Evolutionary conservation across 129 eudicot genomes (phyloP).

Genomic region (Flaveria bidentis): DNA sequence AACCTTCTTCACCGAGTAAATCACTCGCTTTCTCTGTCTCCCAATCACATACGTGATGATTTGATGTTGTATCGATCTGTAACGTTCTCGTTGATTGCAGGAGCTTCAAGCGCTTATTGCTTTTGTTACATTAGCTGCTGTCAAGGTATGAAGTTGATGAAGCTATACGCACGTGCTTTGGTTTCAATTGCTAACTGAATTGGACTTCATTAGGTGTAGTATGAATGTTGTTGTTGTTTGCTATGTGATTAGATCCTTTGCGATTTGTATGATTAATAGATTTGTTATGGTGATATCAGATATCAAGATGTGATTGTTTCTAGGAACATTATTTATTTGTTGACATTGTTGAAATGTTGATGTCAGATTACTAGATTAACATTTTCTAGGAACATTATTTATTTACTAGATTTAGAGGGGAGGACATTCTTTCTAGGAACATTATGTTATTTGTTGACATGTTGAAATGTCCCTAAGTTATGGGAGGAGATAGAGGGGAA

Average conservation of each 20-base stretch:
- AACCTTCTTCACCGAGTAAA: slow-evolving; percentile 73
- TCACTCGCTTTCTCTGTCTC: slow-evolving; percentile 6
- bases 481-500: background rate
- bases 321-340: background rate
- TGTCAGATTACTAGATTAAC: too few species aligned
- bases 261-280: background rate
- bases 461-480: background rate
- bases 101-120: slow-evolving; percentile 83
- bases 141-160: slow-evolving; percentile 56
- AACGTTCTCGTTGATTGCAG: slow-evolving; percentile 34
- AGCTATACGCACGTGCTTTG: background rate
- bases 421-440: background rate
- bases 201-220: background rate
- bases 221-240: too few species aligned
- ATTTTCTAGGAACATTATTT: too few species aligned
- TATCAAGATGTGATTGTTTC: background rate
- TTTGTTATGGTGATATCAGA: background rate
- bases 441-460: background rate
- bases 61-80: background rate
- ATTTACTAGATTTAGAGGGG: background rate
- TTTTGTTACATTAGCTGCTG: slow-evolving; percentile 52
- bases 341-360: background rate
- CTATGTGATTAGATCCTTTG: too few species aligned
- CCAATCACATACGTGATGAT: background rate
- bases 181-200: background rate